Evolutionary conservation across 345 rosid genomes (phyloP), one percentile per base, ranked within the genome.

Genomic region (Murraya koenigii): DNA sequence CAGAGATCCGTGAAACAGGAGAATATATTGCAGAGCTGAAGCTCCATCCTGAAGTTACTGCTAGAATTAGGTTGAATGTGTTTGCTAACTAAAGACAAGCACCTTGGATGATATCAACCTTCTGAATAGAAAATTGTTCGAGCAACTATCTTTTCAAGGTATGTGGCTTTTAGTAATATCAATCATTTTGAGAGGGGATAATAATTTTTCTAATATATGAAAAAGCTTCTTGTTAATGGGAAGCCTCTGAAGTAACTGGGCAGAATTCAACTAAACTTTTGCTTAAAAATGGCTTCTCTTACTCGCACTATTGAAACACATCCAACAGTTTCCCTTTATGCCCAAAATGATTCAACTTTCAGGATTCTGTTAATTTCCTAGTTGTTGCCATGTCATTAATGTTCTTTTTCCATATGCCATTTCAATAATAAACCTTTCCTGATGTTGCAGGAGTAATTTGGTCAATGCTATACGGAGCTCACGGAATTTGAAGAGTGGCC

Each of bases 41-140:
- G 86, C 98, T 96, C 82, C 99, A 93, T 68, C 97, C 98, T 0
- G 98, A 96, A 82, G 98, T 96, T 74, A 90, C 90, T 41, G 98
- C 98, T 56, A 91, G 83, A 70, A 87, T 93, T 76, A 88, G 85
- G 87, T 36, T 96, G 82, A 96, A 89, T 63, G 98, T 96, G 75
- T 89, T 13, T 76, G 94, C 97, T 39, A 96, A 91, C 84, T 93
- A 75, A 86, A 79, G 77, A 68, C 62, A 76, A 78, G 33, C 67
- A 69, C 75, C 71, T 64, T 78, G 72, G 56, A 60, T 61, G 3
- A 41, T 52, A 10, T 30, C 47, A 35, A 20, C 78, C 75, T 61
- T 64, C 36, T 41, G 71, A 69, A 75, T 33, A 54, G 49, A 76
- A 30, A 38, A 5, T 62, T 65, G 58, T 67, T 22, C 30, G 13